Evolutionary conservation across 177 flowering plant species (phyloP), one percentile per base, ranked within the genome.

Genomic region (Vitis hybrid): DNA sequence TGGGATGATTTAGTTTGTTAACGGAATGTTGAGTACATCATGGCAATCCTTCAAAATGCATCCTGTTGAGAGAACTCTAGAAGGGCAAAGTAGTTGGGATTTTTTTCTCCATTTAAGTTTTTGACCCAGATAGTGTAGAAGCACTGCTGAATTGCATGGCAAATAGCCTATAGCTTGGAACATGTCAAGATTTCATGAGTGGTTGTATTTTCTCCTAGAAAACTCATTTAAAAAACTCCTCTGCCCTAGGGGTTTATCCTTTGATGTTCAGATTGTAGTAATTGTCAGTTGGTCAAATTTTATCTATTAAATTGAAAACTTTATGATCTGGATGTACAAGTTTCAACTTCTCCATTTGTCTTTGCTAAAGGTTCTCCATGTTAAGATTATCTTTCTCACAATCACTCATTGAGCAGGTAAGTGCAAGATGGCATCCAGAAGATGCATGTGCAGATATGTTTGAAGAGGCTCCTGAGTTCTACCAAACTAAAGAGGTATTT

Each of bases 401-500:
- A 47, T 55, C 28, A 11, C 54, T 20, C 11, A 13, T 55, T 54
- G 20, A 17, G 28, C 69, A 83, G 86, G 80, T 77, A 55, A 66
- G 61, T 31, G 75, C 68, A 62, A 73, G 75, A 58, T 73, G 76
- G 78, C 73, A 22, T 50, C 81, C 78, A 3, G 73, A 71, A 66
- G 77, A 68, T 62, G 73, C 81, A 58, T 51, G 59, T 55, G 47
- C 11, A 3, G 50, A 64, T 66, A 65, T 58, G 60, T 67, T 82
- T 67, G 82, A 80, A 71, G 85, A 80, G 9, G 82, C 78, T 63
- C 83, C 85, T 67, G 71, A 78, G 56, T 84, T 80, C 64, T 49
- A 70, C 57, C 87, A 85, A 66, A 80, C 82, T 62, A 78, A 82
- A 64, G 81, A 84, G 83, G 85, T 84, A 20, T 33, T 18, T 55